Evolutionary conservation across 805 yeast genomes (phyloP), one percentile per base, ranked within the genome.

Genomic region (Saturnispora sekii): DNA sequence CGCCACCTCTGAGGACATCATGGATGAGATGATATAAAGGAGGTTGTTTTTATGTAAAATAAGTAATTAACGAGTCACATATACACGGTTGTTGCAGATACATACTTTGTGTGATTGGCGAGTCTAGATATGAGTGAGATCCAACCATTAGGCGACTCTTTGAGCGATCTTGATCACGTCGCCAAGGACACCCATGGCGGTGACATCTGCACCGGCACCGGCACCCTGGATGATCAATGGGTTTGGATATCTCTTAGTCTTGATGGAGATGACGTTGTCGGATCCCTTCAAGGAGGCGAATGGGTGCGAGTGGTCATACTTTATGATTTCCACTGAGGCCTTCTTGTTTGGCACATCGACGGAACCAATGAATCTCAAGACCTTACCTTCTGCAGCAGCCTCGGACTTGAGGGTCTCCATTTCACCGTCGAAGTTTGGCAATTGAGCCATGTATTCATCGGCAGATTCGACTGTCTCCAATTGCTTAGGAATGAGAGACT

Each of bases 141-240:
- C 30, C 38, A 21, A 41, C 10, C 31, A 30, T 29, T 31, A 40
- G 41, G 80, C 81, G 43, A 86, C 65, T 71, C 96, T 80, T 68
- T 89, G 88, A 37, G 94, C 96, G 55, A 87, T 81, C 72, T 87
- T 93, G 61, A 93, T 75, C 32, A 85, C 81, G 63, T 93, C 99
- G 44, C 94, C 95, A 53, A 93, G 74, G 37, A 93, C 97, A 66
- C 98, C 99, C 57, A 63, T 63, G 36, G 81, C 81, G 42, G 81
- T 76, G 38, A 76, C 79, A 32, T 74, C 81, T 44, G 81, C 79
- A 52, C 94, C 93, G 56, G 81, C 81, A 58, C 95, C 99, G 30
- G 99, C 98, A 67, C 99, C 99, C 73, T 93, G 98, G 57, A 93
- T 76, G 51, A 93, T 82, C 62, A 93, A 73, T 44, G 98, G 98